Conservation (phyloP, 345 rosid species). For the Eutrema japonicum region DNA sequence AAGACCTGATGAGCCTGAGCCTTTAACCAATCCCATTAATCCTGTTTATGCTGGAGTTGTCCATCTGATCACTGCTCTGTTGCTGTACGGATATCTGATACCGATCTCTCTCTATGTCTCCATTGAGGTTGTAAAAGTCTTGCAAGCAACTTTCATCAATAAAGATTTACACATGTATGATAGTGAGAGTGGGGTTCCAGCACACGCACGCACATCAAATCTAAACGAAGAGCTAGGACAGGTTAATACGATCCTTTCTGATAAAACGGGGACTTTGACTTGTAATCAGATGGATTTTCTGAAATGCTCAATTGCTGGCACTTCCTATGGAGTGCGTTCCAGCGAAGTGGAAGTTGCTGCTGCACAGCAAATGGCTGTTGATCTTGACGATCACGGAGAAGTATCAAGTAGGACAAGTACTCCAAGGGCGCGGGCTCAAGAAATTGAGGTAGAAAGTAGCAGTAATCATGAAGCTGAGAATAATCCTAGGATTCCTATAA, state of each 20-base stretch:
- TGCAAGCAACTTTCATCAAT: slow-evolving; percentile 92
- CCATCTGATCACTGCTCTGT: slow-evolving; percentile 90
- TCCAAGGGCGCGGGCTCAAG: slow-evolving; percentile 48
- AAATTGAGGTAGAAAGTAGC: slow-evolving; percentile 79
- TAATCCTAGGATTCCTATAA: slow-evolving; percentile 54
- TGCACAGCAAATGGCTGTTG: slow-evolving; percentile 81
- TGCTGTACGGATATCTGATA: slow-evolving; percentile 92
- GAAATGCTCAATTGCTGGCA: slow-evolving; percentile 93
- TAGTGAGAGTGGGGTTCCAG: slow-evolving; percentile 81
- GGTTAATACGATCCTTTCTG: slow-evolving; percentile 96
- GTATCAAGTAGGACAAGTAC: slow-evolving; percentile 44
- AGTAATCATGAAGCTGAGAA: slow-evolving; percentile 54
- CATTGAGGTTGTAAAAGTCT: slow-evolving; percentile 93
- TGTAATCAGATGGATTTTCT: slow-evolving; percentile 99
- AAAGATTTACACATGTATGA: slow-evolving; percentile 87
- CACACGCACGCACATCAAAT: slow-evolving; percentile 93
- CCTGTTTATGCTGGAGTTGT: slow-evolving; percentile 71
- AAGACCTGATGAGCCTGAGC: slow-evolving; percentile 53
- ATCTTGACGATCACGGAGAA: slow-evolving; percentile 62
- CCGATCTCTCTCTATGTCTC: slow-evolving; percentile 98
- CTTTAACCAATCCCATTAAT: slow-evolving; percentile 61
- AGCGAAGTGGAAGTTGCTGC: slow-evolving; percentile 96
- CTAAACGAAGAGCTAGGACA: slow-evolving; percentile 97
- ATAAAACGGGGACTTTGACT: slow-evolving; percentile 97
- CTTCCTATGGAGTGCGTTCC: slow-evolving; percentile 68